Percentiles rank a stretch among this genome's conserved stretches.
These are phyloP conservation scores for Cyberlindnera saturnus DNA, from an alignment of 805 yeast species.

Conservation along the genomic window DNA sequence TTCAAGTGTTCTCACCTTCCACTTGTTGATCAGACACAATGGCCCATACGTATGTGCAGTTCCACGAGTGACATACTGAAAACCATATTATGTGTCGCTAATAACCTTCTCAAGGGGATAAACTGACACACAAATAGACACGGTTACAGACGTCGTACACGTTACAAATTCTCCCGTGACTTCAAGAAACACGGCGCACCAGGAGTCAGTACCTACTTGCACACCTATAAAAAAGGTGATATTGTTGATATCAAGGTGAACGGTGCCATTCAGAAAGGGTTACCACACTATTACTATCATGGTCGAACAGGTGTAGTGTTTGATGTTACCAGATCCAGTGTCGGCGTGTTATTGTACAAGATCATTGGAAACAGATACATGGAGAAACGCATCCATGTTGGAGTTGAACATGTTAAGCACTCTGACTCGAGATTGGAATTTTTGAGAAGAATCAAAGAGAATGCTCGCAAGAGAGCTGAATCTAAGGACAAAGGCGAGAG, in stretches of 20 bases:
- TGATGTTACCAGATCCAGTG: constrained; percentile 97
- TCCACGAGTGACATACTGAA: too few relatives aligned
- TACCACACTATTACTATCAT: constrained; percentile 99
- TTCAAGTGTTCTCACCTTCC: too few relatives aligned
- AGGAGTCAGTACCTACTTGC: constrained; percentile 90
- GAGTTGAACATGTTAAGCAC: constrained; percentile 98
- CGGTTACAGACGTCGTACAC: constrained; percentile 99
- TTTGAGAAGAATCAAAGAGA: constrained; percentile 92
- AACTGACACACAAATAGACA: constrained; percentile 39
- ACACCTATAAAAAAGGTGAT: constrained; percentile 96
- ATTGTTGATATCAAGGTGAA: constrained; percentile 98
- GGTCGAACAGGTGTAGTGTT: constrained; percentile 97
- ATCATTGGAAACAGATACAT: constrained; percentile 95
- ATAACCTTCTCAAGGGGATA: too few relatives aligned
- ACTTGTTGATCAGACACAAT: too few relatives aligned
- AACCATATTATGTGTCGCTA: too few relatives aligned
- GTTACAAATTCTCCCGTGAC: constrained; percentile 99
- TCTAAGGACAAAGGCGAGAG: constrained; percentile 90
- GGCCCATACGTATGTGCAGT: too few relatives aligned
- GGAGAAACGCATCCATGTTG: constrained; percentile 95
- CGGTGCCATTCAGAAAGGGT: constrained; percentile 97
- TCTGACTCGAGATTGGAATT: constrained; percentile 98
- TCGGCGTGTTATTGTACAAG: constrained; percentile 95
- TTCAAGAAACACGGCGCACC: constrained; percentile 89
- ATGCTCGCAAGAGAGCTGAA: constrained; percentile 83